Percentiles rank a stretch among this genome's conserved stretches.
phyloP scores from a whole-genome alignment of 768 basidiomycete species.

The Galerina sulciceps region DNA sequence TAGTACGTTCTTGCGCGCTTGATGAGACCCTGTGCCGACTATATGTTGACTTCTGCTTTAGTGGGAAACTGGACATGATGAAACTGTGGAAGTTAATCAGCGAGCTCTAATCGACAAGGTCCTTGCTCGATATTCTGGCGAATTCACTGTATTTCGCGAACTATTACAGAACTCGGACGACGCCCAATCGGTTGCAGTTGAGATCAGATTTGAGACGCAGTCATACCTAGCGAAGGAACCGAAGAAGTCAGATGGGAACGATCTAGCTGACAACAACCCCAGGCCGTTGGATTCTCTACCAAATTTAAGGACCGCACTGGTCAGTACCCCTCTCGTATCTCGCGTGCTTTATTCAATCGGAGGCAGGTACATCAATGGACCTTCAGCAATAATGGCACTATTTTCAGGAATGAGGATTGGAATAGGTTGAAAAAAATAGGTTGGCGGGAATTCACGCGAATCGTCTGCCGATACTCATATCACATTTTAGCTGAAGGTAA shows the following conservation, averaged over 20 bases:
- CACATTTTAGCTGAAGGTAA: slow-evolving; percentile 78
- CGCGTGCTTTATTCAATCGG: background rate
- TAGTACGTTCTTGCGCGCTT: slow-evolving; percentile 11
- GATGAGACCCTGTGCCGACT: background rate
- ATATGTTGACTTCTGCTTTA: slow-evolving; percentile 16
- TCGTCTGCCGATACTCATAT: background rate
- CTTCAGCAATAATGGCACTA: slow-evolving; percentile 86
- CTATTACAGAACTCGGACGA: slow-evolving; percentile 97
- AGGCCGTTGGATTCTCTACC: slow-evolving; percentile 39
- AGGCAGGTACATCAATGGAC: slow-evolving; percentile 77
- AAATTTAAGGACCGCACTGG: slow-evolving; percentile 66
- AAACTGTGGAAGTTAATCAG: slow-evolving; percentile 91
- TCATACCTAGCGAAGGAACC: slow-evolving; percentile 39
- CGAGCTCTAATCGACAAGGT: slow-evolving; percentile 97
- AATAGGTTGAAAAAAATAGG: slow-evolving; percentile 87
- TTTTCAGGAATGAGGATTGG: slow-evolving; percentile 90
- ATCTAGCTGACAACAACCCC: background rate
- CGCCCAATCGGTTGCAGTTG: slow-evolving; percentile 73
- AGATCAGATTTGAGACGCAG: slow-evolving; percentile 81
- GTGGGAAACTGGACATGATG: slow-evolving; percentile 71
- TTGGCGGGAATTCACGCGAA: slow-evolving; percentile 26
- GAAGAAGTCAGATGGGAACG: slow-evolving; percentile 16
- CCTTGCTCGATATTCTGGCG: slow-evolving; percentile 92
- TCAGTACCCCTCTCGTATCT: slow-evolving; percentile 29
- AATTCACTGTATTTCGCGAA: slow-evolving; percentile 86